These are phyloP conservation scores for Anastatica hierochuntica DNA, from an alignment of 345 rosid genomes.

Conservation along the genomic window DNA sequence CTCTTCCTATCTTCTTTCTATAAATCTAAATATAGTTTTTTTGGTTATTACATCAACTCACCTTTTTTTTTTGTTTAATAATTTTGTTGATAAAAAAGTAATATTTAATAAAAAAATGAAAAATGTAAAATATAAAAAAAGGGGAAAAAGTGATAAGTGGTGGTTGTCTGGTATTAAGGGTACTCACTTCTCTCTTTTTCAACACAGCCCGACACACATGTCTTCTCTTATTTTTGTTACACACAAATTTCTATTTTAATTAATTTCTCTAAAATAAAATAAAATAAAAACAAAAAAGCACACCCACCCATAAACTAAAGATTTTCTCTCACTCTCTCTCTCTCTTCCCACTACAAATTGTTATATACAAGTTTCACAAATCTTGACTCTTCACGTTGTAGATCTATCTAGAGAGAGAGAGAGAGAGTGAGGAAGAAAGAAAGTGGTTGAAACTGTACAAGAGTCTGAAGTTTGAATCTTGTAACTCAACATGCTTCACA, in stretches of 20 bases:
- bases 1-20: too few relatives aligned
- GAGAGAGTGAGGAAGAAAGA: too few relatives aligned
- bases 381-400: slow-evolving; percentile 30
- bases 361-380: slow-evolving; percentile 22
- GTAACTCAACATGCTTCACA: slow-evolving; percentile 18
- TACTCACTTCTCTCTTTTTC: slow-evolving; percentile 32
- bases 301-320: slow-evolving; percentile 27
- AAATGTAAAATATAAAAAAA: neutral
- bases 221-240: slow-evolving; percentile 23
- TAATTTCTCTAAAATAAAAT: neutral
- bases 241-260: slow-evolving; percentile 16
- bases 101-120: too few relatives aligned
- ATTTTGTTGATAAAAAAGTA: too few relatives aligned
- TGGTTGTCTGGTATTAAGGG: slow-evolving; percentile 36
- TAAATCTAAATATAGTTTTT: too few relatives aligned
- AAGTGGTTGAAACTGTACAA: slow-evolving; percentile 19
- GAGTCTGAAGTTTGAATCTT: slow-evolving; percentile 17
- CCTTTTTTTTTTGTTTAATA: too few relatives aligned
- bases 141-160: slow-evolving; percentile 23
- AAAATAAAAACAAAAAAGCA: neutral
- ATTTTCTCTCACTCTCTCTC: neutral
- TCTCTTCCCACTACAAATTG: slow-evolving; percentile 25
- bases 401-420: slow-evolving; percentile 15
- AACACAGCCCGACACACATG: slow-evolving; percentile 34
- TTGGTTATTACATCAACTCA: too few relatives aligned